Base-by-base conservation (phyloP, 2,329 filamentous ascomycete genomes). In the Alternaria novae-zelandiae region DNA sequence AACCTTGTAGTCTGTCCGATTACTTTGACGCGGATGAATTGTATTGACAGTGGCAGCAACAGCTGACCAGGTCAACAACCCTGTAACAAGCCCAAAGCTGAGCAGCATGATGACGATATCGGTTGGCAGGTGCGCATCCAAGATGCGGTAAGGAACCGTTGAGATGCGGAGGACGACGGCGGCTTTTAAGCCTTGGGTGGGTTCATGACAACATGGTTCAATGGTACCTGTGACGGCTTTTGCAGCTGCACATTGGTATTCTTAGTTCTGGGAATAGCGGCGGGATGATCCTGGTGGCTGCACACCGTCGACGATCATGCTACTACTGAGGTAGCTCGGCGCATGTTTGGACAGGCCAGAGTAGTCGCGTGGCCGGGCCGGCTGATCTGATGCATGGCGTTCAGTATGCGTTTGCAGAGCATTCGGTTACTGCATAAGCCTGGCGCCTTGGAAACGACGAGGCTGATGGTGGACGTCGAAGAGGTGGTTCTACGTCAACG, bases 1-100 rank as follows among this genome's bases (percentile, higher is more conserved):
- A 25, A 78, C 54, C 32, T 69, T 63, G 60, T 79, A 79, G n/a
- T 68, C 73, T 2, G 72, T 69, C n/a, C 59, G 74, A 15, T 76
- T 79, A n/a, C 77, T 62, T 41, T 70, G 68, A 6, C 72, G 73
- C 15, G 61, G 58, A 23, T 54, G 49, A 11, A 68, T 45, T 3
- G 47, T 64, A 41, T 47, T 61, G 20, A 51, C 61, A 23, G 43
- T 60, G 12, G 50, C 57, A 47, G 70, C 71, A 57, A 64, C 54
- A 4, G 65, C 32, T 11, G 50, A 54, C 20, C 63, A 56, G 15
- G 64, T 63, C n/a, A 72, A 45, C 6, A 71, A 53, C 23, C 56
- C 59, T 21, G 65, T 46, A 20, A 69, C 6, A n/a, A 72, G 41
- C 6, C 61, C 57, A 51, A 58, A 55, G 10, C 46, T 66, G 20